phyloP scores from a whole-genome alignment of 75 land plant species.

The Ceratopteris richardii region DNA sequence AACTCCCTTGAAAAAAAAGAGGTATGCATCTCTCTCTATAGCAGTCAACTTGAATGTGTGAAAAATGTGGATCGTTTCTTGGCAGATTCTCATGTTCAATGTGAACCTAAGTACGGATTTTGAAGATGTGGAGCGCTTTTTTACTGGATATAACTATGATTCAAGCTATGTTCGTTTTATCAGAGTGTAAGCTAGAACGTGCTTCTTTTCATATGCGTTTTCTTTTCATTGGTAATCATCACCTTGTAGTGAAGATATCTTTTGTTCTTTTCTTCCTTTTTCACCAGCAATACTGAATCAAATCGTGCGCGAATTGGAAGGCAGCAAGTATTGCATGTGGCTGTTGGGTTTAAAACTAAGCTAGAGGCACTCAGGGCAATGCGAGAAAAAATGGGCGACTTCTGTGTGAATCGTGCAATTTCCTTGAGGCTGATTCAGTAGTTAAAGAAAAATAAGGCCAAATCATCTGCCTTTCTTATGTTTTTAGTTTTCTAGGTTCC shows the following conservation, averaged over 20 bases:
- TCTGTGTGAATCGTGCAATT: constrained; percentile 12
- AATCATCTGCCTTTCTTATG: too few species aligned
- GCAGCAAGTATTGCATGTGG: background rate
- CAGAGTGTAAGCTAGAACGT: constrained; percentile 12
- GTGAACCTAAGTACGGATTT: constrained; percentile 3
- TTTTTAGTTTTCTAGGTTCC: too few species aligned
- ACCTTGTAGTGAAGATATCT: too few species aligned
- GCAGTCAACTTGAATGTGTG: too few species aligned
- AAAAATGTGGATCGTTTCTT: too few species aligned
- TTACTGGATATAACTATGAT: constrained; percentile 14
- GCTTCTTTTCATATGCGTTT: too few species aligned
- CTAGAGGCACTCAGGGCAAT: constrained; percentile 26
- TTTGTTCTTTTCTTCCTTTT: too few species aligned
- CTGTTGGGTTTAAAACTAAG: constrained; percentile 9
- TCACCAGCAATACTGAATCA: too few species aligned
- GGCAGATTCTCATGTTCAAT: constrained; percentile 26
- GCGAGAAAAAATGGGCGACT: constrained; percentile 21
- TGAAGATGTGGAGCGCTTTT: constrained; percentile 26
- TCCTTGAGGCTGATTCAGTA: constrained; percentile 18
- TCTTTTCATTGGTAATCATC: too few species aligned
- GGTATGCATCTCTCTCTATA: too few species aligned
- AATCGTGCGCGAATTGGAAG: background rate
- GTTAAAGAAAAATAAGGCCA: too few species aligned
- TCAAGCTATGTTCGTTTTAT: constrained; percentile 7
- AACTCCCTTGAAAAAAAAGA: too few species aligned